Evolutionary conservation across 192 early-diverging fungal genomes (phyloP).

Genomic region (Coemansia sp.): DNA sequence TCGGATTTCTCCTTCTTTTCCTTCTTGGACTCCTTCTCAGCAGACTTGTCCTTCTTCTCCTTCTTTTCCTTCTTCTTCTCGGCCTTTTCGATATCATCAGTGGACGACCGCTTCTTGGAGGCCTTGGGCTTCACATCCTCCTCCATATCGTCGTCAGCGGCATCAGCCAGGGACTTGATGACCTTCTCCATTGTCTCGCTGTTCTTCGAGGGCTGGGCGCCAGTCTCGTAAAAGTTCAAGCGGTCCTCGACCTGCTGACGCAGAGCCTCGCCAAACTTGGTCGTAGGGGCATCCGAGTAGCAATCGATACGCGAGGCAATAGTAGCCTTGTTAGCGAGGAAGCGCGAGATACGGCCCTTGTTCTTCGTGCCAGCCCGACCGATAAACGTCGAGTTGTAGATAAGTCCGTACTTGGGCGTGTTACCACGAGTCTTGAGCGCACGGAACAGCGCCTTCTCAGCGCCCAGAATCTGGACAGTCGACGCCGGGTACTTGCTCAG

Average conservation of each 20-base stretch:
- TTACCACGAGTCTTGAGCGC: constrained; percentile 96
- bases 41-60: constrained; percentile 62
- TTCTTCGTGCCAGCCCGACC: constrained; percentile 96
- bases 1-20: constrained; percentile 67
- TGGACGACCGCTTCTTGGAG: constrained; percentile 58
- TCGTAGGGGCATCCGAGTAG: constrained; percentile 86
- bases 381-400: constrained; percentile 96
- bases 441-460: constrained; percentile 98
- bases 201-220: constrained; percentile 86
- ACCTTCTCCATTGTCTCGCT: constrained; percentile 93
- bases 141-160: constrained; percentile 62
- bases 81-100: not conserved
- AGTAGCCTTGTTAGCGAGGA: constrained; percentile 97
- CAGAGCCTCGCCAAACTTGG: constrained; percentile 92
- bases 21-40: constrained; percentile 62
- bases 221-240: constrained; percentile 92
- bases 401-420: constrained; percentile 97
- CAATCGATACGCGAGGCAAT: constrained; percentile 98
- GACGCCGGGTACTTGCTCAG: constrained; percentile 97
- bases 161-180: constrained; percentile 67
- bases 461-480: constrained; percentile 97
- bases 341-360: constrained; percentile 96
- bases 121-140: constrained; percentile 33
- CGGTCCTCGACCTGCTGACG: constrained; percentile 96
- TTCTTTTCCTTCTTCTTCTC: constrained; percentile 21